These are phyloP conservation scores for Colletotrichum salicis DNA, from an alignment of 2,329 filamentous ascomycete genomes.

Conservation along the genomic window DNA sequence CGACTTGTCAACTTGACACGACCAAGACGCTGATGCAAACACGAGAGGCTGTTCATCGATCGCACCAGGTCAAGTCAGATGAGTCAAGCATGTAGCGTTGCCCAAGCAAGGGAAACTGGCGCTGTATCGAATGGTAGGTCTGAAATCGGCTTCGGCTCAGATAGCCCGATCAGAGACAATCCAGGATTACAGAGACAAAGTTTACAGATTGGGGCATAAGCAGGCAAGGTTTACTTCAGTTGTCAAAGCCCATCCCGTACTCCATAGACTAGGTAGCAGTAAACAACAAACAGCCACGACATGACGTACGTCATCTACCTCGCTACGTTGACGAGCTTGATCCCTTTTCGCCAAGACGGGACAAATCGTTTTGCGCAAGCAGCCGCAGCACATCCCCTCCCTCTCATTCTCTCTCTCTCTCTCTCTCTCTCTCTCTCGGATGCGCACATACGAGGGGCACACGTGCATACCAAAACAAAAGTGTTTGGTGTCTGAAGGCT, in stretches of 20 bases:
- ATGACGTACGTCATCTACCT: constrained; percentile 19
- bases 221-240: too few relatives aligned
- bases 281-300: not conserved
- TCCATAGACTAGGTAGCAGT: not conserved
- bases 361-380: not conserved
- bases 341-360: constrained; percentile 31
- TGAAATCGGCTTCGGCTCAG: not conserved
- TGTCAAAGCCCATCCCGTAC: too few relatives aligned
- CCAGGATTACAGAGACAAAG: not conserved
- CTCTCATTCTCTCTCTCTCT: not conserved
- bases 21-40: too few relatives aligned
- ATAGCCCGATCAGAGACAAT: not conserved
- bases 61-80: too few relatives aligned
- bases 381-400: not conserved
- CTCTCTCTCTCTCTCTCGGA: not conserved
- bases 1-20: not conserved
- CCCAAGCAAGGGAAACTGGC: too few relatives aligned
- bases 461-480: not conserved
- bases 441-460: not conserved
- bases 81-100: too few relatives aligned
- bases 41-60: too few relatives aligned
- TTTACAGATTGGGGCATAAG: not conserved
- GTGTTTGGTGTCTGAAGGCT: not conserved
- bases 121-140: too few relatives aligned
- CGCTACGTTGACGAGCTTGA: constrained; percentile 8